These are phyloP conservation scores for Symbiodinium natans DNA, from an alignment of 73 alveolate species.

Conservation along the genomic window DNA sequence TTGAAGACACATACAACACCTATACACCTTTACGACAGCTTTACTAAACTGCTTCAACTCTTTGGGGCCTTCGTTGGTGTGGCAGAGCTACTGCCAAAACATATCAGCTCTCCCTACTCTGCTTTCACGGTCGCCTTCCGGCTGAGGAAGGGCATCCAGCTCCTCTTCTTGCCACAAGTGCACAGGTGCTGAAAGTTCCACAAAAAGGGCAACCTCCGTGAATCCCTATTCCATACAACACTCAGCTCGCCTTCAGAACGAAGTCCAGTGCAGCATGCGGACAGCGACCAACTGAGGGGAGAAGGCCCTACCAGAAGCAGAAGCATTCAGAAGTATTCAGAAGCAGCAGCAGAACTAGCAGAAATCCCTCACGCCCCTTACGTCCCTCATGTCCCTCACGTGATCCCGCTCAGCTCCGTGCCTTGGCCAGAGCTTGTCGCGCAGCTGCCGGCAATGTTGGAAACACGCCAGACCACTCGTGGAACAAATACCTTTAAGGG, in stretches of 20 bases:
- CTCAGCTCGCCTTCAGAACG: conserved; percentile 42
- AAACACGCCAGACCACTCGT: conserved; percentile 93
- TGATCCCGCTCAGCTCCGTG: not conserved
- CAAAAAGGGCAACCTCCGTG: too few species aligned
- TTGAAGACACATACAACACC: too few species aligned
- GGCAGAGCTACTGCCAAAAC: too few species aligned
- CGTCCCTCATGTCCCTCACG: not conserved
- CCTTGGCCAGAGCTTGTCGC: conserved; percentile 90
- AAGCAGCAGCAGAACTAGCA: too few species aligned
- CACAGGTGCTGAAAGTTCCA: not conserved
- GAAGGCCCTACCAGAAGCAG: conserved; percentile 26
- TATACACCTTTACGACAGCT: too few species aligned
- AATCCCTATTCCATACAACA: too few species aligned
- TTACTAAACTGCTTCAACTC: too few species aligned
- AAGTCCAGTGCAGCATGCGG: conserved; percentile 90
- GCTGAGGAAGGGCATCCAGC: conserved; percentile 59
- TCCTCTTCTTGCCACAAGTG: conserved; percentile 17
- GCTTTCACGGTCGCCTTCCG: conserved; percentile 31
- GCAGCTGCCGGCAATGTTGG: conserved; percentile 78
- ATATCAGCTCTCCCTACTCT: too few species aligned
- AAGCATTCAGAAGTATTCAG: not conserved
- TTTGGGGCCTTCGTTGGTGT: too few species aligned
- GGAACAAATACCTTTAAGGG: conserved; percentile 63
- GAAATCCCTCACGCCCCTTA: too few species aligned
- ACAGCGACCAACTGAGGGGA: conserved; percentile 75